Percentiles rank a stretch among this genome's conserved stretches.
These are phyloP conservation scores for Xylariaceae sp. DNA, from an alignment of 2,329 filamentous ascomycete genomes.

Conservation along the genomic window DNA sequence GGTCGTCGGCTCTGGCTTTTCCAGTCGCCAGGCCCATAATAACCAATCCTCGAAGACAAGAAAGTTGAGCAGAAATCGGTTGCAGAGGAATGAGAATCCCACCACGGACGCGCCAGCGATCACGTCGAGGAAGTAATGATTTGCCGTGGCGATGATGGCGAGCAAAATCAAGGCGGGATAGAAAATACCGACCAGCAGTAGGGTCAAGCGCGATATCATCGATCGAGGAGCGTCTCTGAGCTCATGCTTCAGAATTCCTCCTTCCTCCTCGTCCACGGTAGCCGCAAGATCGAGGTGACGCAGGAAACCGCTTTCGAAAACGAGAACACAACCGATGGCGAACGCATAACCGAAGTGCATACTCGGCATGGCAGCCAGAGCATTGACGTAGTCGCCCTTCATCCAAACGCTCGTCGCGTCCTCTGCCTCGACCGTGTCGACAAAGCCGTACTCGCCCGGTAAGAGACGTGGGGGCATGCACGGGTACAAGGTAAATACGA, in stretches of 20 bases:
- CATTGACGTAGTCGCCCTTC: slow-evolving; percentile 54
- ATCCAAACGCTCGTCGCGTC: slow-evolving; percentile 52
- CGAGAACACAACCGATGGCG: slow-evolving; percentile 48
- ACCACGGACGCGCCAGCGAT: slow-evolving; percentile 61
- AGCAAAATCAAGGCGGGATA: slow-evolving; percentile 53
- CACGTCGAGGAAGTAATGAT: slow-evolving; percentile 63
- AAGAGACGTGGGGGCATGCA: slow-evolving; percentile 48
- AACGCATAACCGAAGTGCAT: slow-evolving; percentile 56
- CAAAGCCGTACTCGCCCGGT: slow-evolving; percentile 41
- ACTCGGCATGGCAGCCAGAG: slow-evolving; percentile 55
- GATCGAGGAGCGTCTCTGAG: slow-evolving; percentile 22
- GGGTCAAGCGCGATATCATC: slow-evolving; percentile 13
- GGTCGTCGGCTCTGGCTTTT: slow-evolving; percentile 57
- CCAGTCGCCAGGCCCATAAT: slow-evolving; percentile 56
- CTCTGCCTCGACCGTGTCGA: slow-evolving; percentile 35
- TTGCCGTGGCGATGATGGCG: slow-evolving; percentile 59
- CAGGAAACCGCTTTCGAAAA: slow-evolving; percentile 50
- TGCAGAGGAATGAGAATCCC: slow-evolving; percentile 52
- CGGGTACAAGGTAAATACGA: slow-evolving; percentile 44
- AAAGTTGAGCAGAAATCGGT: slow-evolving; percentile 53
- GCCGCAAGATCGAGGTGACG: slow-evolving; percentile 26
- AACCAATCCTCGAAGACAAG: slow-evolving; percentile 63
- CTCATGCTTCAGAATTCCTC: slow-evolving; percentile 17
- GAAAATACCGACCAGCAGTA: slow-evolving; percentile 38
- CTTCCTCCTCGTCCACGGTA: slow-evolving; percentile 16